A percentile compares a stretch with the other conserved stretches of the same genome.
Evolutionary conservation across 2,329 filamentous ascomycete species (phyloP).

Genomic region (Botryosphaeria dothidea): DNA sequence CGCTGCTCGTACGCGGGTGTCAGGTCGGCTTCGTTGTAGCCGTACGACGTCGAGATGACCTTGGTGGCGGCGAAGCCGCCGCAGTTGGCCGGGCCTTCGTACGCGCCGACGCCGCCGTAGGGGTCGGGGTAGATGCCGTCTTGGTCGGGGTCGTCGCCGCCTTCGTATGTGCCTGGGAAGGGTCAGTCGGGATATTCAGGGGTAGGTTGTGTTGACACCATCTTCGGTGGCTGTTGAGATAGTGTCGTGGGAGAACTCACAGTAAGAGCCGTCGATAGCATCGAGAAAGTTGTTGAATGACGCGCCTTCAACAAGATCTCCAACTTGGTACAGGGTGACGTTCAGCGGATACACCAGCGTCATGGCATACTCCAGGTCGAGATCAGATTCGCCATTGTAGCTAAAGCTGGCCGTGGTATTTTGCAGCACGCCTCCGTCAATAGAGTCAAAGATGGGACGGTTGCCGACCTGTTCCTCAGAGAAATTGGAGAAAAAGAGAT

Average conservation of each 20-base stretch:
- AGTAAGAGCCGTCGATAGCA: constrained; percentile 53
- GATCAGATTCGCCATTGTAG: constrained; percentile 43
- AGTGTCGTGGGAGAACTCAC: constrained; percentile 28
- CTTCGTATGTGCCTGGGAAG: background rate
- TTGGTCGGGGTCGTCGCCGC: constrained; percentile 36
- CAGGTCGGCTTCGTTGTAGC: constrained; percentile 55
- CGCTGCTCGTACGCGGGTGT: constrained; percentile 55
- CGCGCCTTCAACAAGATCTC: constrained; percentile 44
- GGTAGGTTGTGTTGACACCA: background rate
- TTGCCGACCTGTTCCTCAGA: constrained; percentile 42
- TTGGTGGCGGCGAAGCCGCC: constrained; percentile 46
- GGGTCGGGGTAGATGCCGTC: constrained; percentile 55
- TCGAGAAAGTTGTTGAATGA: constrained; percentile 33
- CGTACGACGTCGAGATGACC: constrained; percentile 59
- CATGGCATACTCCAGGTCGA: constrained; percentile 53
- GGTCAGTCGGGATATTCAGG: background rate
- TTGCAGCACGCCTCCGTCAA: constrained; percentile 42
- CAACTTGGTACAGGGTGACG: constrained; percentile 51
- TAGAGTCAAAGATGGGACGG: constrained; percentile 46
- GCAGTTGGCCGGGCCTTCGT: constrained; percentile 49
- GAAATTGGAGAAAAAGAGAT: constrained; percentile 40
- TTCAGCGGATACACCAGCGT: constrained; percentile 56
- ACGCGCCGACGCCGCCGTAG: constrained; percentile 42
- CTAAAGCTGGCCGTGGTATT: background rate
- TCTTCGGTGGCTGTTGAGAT: background rate